Conservation (phyloP, 2,329 filamentous ascomycete species). For the Pestalotiopsis sp. region DNA sequence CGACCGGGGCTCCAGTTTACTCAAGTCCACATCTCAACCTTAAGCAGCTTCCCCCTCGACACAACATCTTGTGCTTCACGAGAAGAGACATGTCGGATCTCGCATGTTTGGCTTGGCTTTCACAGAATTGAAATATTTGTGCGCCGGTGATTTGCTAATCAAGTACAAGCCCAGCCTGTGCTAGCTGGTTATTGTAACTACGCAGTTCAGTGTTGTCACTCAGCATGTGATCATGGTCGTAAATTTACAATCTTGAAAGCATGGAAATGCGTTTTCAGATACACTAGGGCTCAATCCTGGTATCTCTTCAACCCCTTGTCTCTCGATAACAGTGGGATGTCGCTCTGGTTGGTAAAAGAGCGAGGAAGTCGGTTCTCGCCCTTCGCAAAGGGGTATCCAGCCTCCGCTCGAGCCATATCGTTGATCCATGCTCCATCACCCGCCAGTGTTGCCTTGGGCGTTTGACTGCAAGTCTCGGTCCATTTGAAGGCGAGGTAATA, state of each 20-base stretch:
- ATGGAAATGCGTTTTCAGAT: too few species aligned
- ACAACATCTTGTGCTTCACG: background rate
- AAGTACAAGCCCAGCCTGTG: too few species aligned
- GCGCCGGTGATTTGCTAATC: too few species aligned
- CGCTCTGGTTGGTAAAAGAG: conserved; percentile 23
- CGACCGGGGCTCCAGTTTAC: background rate
- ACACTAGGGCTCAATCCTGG: background rate
- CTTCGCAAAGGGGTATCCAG: conserved; percentile 58
- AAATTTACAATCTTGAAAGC: too few species aligned
- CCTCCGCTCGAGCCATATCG: conserved; percentile 71
- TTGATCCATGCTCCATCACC: conserved; percentile 72
- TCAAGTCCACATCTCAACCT: too few species aligned
- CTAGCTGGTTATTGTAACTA: too few species aligned
- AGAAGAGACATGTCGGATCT: background rate
- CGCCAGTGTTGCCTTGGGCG: conserved; percentile 43
- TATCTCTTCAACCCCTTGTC: background rate
- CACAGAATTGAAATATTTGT: background rate
- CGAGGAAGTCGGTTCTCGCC: conserved; percentile 64
- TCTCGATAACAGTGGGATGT: background rate
- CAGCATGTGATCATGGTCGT: too few species aligned
- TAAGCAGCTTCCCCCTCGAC: too few species aligned
- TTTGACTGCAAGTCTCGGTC: conserved; percentile 45
- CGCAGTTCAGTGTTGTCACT: too few species aligned
- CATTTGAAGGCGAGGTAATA: conserved; percentile 75
- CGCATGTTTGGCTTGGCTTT: background rate